A percentile compares a stretch with the other conserved stretches of the same genome.
phyloP scores from a whole-genome alignment of 2,329 filamentous ascomycete species.

The Fusarium papillatum region DNA sequence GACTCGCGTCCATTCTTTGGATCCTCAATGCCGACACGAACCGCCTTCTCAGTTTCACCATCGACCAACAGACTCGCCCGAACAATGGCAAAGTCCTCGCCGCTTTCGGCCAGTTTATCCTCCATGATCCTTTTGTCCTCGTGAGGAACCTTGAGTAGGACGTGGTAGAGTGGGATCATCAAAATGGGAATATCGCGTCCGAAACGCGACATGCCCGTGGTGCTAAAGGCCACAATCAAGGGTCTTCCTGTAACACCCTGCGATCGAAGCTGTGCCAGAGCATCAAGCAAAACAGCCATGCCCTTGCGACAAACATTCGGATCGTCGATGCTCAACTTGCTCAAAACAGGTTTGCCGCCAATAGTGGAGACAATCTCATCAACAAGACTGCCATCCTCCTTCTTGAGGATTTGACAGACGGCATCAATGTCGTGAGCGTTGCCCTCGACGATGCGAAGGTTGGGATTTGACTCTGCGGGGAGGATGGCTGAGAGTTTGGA shows the following conservation, averaged over 20 bases:
- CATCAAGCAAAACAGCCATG: conserved; percentile 57
- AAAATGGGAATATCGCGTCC: conserved; percentile 58
- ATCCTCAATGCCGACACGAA: conserved; percentile 58
- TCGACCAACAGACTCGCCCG: conserved; percentile 54
- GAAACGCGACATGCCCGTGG: conserved; percentile 54
- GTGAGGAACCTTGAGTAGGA: conserved; percentile 57
- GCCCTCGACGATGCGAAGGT: conserved; percentile 61
- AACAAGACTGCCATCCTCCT: conserved; percentile 50
- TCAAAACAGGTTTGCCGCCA: conserved; percentile 52
- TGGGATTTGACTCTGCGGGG: conserved; percentile 44
- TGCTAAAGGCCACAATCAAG: conserved; percentile 51
- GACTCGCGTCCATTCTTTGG: conserved; percentile 47
- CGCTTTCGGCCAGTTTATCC: conserved; percentile 40
- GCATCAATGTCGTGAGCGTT: conserved; percentile 58
- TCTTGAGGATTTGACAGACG: conserved; percentile 53
- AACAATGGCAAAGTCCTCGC: conserved; percentile 53
- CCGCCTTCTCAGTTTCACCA: conserved; percentile 39
- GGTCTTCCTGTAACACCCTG: conserved; percentile 47
- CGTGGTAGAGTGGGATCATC: conserved; percentile 58
- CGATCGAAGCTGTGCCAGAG: conserved; percentile 49
- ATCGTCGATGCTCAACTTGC: conserved; percentile 57
- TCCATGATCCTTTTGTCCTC: conserved; percentile 65
- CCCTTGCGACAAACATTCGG: conserved; percentile 62
- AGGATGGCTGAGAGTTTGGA: conserved; percentile 59
- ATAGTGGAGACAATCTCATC: conserved; percentile 63